phyloP scores from a whole-genome alignment of 306 rosid genomes.

The Senna siamea region DNA sequence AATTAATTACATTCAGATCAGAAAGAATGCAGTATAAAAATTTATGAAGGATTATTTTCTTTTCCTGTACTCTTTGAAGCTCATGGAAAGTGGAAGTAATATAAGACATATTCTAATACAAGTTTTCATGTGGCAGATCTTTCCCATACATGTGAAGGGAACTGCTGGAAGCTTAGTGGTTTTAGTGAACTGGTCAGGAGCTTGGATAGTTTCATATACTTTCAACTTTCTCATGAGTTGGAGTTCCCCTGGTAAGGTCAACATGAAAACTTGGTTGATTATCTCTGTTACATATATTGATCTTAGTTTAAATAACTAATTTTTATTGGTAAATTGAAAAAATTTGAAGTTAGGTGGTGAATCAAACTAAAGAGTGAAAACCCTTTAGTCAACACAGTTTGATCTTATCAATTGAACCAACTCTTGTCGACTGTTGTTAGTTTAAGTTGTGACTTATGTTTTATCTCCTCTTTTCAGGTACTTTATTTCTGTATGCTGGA shows the following conservation, averaged over 20 bases:
- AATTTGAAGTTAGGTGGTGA: no score
- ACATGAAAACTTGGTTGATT: not conserved
- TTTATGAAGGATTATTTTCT: not conserved
- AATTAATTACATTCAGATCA: not conserved
- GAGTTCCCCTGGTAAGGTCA: slow-evolving; percentile 67
- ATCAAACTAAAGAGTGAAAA: no score
- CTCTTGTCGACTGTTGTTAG: no score
- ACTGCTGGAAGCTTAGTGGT: slow-evolving; percentile 74
- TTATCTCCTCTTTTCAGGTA: slow-evolving; percentile 52
- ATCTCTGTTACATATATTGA: not conserved
- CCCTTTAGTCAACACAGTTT: no score
- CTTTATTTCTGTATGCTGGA: slow-evolving; percentile 64
- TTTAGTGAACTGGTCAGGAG: slow-evolving; percentile 74
- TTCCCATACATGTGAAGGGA: slow-evolving; percentile 82
- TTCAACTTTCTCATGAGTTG: slow-evolving; percentile 76
- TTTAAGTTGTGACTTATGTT: not conserved
- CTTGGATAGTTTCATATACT: slow-evolving; percentile 73
- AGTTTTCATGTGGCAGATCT: slow-evolving; percentile 53
- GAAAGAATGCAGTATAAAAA: not conserved
- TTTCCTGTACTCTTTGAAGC: not conserved
- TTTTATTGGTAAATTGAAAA: no score
- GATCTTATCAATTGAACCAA: no score
- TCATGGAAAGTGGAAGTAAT: slow-evolving; percentile 4
- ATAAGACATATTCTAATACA: not conserved
- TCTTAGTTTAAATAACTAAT: no score